Evolutionary conservation across 495 filamentous ascomycete species (phyloP).

Genomic region (Talaromyces wortmannii): DNA sequence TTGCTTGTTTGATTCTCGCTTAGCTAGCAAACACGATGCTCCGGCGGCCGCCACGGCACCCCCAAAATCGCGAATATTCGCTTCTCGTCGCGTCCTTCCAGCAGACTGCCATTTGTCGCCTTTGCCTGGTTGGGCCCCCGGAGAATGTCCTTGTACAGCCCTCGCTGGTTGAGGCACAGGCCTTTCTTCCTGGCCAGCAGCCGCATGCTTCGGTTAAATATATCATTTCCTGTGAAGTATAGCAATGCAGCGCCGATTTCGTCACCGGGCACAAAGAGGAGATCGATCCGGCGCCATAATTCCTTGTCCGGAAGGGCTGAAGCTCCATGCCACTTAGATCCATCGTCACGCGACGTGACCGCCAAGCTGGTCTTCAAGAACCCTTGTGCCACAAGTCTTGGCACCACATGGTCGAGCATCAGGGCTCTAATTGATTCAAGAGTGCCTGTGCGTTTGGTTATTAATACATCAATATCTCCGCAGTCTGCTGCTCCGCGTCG

Average conservation of each 20-base stretch:
- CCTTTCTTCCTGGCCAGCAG: constrained; percentile 77
- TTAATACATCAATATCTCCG: constrained; percentile 80
- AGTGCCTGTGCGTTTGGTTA: constrained; percentile 62
- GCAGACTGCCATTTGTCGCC: constrained; percentile 62
- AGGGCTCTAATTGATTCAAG: constrained; percentile 52
- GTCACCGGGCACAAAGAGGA: constrained; percentile 74
- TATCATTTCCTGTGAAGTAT: constrained; percentile 95
- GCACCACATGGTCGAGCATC: constrained; percentile 59
- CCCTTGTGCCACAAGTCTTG: constrained; percentile 45
- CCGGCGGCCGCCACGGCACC: constrained; percentile 80
- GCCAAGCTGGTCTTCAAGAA: constrained; percentile 57
- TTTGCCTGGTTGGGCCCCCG: constrained; percentile 52
- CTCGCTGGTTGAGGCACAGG: constrained; percentile 81
- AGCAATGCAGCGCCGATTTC: constrained; percentile 85
- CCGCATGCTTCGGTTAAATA: constrained; percentile 88
- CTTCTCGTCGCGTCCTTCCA: constrained; percentile 74
- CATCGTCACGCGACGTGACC: constrained; percentile 30
- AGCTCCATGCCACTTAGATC: constrained; percentile 85
- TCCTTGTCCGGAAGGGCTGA: constrained; percentile 52
- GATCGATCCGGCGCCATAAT: constrained; percentile 78
- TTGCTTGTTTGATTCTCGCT: too few species aligned
- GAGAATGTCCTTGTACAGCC: constrained; percentile 70
- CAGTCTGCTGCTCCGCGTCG: constrained; percentile 68
- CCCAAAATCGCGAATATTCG: constrained; percentile 81
- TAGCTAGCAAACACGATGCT: constrained; percentile 66